Conservation (phyloP, 108 stramenopile genomes). For the Nannochloropsis gaditana region DNA sequence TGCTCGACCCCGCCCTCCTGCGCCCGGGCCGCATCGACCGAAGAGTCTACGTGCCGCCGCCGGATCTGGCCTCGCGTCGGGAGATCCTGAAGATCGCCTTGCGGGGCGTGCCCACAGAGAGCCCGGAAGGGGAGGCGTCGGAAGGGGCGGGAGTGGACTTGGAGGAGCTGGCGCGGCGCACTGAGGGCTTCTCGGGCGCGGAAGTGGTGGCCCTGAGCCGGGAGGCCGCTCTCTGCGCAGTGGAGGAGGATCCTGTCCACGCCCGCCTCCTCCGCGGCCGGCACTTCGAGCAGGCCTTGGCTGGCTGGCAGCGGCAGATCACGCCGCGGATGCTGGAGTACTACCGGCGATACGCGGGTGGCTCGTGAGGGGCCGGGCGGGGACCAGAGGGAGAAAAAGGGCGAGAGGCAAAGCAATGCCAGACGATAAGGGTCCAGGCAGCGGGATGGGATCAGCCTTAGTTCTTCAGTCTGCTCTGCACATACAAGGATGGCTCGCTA, state of each 20-base stretch:
- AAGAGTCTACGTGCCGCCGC: conserved; percentile 56
- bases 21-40: conserved; percentile 57
- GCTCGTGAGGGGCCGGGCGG: neutral
- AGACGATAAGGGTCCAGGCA: too few relatives aligned
- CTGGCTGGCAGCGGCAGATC: conserved; percentile 49
- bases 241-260: conserved; percentile 43
- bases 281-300: conserved; percentile 41
- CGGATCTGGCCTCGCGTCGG: conserved; percentile 44
- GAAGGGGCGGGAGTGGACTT: neutral
- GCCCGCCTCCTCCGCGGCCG: conserved; percentile 23
- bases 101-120: conserved; percentile 37
- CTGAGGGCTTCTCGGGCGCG: conserved; percentile 56
- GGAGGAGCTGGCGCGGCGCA: neutral
- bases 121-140: conserved; percentile 40
- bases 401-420: too few relatives aligned
- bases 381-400: too few relatives aligned
- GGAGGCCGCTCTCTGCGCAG: conserved; percentile 54
- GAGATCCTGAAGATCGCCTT: conserved; percentile 47
- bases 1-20: conserved; percentile 55
- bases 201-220: conserved; percentile 54
- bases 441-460: too few relatives aligned
- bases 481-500: too few relatives aligned
- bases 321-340: conserved; percentile 49
- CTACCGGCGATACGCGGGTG: conserved; percentile 36
- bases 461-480: too few relatives aligned